phyloP scores from a whole-genome alignment of 257 asterid genomes.

The Buddleja alternifolia region DNA sequence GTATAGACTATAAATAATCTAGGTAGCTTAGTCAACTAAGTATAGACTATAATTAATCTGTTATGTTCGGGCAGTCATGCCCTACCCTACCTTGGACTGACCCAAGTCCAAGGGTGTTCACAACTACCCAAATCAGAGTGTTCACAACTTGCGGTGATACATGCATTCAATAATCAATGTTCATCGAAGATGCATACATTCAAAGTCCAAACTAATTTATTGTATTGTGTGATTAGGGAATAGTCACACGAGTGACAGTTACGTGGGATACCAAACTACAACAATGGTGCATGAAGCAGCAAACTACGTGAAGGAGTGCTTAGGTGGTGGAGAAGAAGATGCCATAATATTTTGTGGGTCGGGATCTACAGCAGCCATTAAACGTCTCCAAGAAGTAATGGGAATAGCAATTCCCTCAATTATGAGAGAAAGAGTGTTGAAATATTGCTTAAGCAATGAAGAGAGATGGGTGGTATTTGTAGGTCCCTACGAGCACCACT shows the following conservation, averaged over 20 bases:
- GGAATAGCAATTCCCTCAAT: constrained; percentile 59
- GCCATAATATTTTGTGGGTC: constrained; percentile 64
- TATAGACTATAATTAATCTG: no score
- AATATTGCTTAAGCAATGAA: constrained; percentile 31
- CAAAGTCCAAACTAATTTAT: background rate
- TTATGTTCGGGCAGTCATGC: no score
- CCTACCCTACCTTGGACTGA: no score
- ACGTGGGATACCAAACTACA: constrained; percentile 58
- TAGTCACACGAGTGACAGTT: constrained; percentile 66
- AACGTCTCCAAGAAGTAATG: constrained; percentile 77
- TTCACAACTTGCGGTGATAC: no score
- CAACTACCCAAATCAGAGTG: no score
- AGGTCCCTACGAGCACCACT: constrained; percentile 83
- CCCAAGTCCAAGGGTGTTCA: no score
- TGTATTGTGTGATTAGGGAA: constrained; percentile 44
- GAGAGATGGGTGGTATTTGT: constrained; percentile 73
- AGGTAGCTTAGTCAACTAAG: no score
- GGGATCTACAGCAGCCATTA: constrained; percentile 72
- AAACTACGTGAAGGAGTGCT: constrained; percentile 57
- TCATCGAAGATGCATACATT: no score
- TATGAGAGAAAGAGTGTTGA: constrained; percentile 45
- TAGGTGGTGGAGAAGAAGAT: constrained; percentile 60
- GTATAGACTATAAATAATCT: no score
- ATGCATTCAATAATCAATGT: no score
- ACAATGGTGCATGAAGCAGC: constrained; percentile 52